Evolutionary conservation across 225 moss, liverwort and hornwort genomes (phyloP).

Genomic region (Polytrichum formosum): DNA sequence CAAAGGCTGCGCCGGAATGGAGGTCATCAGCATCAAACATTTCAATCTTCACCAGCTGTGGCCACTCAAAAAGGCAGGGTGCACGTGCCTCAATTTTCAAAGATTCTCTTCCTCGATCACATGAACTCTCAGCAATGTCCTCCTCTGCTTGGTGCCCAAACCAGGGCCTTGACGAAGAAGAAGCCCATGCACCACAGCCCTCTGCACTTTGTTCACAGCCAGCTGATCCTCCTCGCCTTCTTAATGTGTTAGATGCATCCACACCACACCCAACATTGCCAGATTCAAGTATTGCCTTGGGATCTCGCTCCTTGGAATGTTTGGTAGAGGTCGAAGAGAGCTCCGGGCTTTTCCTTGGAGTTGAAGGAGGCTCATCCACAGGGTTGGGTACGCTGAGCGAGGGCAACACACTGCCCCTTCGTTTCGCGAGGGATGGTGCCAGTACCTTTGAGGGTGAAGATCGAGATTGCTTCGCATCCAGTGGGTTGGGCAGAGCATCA

Average conservation of each 20-base stretch:
- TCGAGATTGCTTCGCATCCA: background rate
- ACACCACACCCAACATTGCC: background rate
- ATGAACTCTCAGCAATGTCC: conserved; percentile 11
- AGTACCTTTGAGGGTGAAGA: background rate
- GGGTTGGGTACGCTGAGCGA: conserved; percentile 2
- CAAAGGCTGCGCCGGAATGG: conserved; percentile 24
- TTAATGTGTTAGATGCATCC: conserved; percentile 1
- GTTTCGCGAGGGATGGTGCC: background rate
- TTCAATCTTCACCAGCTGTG: conserved; percentile 37
- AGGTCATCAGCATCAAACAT: conserved; percentile 61
- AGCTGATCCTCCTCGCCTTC: background rate
- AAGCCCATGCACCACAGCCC: background rate
- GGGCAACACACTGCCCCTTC: conserved; percentile 10
- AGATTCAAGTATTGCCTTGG: background rate
- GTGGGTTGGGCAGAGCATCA: conserved; percentile 3
- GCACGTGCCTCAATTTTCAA: background rate
- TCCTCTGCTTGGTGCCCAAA: conserved; percentile 11
- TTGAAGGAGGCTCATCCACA: conserved; percentile 3
- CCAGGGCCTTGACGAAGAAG: conserved; percentile 4
- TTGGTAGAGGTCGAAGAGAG: conserved; percentile 6
- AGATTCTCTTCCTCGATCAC: background rate
- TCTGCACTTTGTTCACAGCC: background rate
- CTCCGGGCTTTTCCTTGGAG: conserved; percentile 2
- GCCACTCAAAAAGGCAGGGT: conserved; percentile 40
- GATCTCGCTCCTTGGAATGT: background rate